These are phyloP conservation scores for Pseudozyma thailandica DNA, from an alignment of 1,284 basidiomycete genomes.

Conservation along the genomic window DNA sequence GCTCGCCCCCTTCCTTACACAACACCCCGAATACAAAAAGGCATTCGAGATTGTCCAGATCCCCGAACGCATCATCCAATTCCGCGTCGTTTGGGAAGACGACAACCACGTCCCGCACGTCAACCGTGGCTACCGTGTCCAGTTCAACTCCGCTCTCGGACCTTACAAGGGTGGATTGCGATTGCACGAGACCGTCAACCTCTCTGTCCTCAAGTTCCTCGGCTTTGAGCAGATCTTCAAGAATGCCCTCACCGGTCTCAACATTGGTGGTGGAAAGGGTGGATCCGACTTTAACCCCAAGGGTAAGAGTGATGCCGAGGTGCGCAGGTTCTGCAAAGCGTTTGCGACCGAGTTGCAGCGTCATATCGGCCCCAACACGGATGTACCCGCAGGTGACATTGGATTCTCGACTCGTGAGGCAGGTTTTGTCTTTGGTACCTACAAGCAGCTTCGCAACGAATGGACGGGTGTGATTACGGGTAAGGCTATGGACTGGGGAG, in stretches of 20 bases:
- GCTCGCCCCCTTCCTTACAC: conserved; percentile 76
- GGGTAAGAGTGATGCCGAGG: conserved; percentile 81
- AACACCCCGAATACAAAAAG: conserved; percentile 78
- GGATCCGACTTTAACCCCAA: conserved; percentile 82
- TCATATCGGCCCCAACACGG: conserved; percentile 73
- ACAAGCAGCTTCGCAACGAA: conserved; percentile 81
- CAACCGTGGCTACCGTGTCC: conserved; percentile 81
- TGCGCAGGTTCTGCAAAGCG: conserved; percentile 75
- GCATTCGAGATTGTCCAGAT: conserved; percentile 78
- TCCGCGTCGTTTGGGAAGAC: conserved; percentile 79
- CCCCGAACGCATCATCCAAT: conserved; percentile 78
- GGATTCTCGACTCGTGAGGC: conserved; percentile 72
- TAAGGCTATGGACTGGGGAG: conserved; percentile 79
- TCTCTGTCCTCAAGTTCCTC: conserved; percentile 86
- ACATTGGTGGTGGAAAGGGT: conserved; percentile 77
- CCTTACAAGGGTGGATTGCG: conserved; percentile 86
- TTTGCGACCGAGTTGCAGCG: conserved; percentile 54
- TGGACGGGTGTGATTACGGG: conserved; percentile 82
- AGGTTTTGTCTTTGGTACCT: conserved; percentile 67
- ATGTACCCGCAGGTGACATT: conserved; percentile 84
- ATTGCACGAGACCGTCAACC: conserved; percentile 82
- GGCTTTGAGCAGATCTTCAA: conserved; percentile 86
- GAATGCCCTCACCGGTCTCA: conserved; percentile 82
- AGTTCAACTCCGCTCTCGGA: conserved; percentile 84
- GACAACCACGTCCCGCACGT: conserved; percentile 75